Evolutionary conservation across 495 filamentous ascomycete species (phyloP).

Genomic region (Cercophora sp.): DNA sequence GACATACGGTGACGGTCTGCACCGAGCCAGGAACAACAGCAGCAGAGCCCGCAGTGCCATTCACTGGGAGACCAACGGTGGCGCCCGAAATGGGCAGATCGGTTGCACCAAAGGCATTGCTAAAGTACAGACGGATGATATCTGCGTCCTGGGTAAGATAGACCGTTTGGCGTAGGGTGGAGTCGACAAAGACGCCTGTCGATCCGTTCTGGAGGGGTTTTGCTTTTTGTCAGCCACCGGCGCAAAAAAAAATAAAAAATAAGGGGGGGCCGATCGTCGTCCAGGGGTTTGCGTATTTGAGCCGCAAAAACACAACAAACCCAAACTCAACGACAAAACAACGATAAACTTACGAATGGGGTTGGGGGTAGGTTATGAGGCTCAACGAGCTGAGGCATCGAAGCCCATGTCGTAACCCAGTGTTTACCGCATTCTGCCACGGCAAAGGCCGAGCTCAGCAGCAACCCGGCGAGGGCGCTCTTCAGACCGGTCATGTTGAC

Average conservation of each 20-base stretch:
- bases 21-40: constrained; percentile 40
- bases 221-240: background rate
- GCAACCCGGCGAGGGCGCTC: constrained; percentile 14
- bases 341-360: constrained; percentile 46
- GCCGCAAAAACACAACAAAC: background rate
- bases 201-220: constrained; percentile 21
- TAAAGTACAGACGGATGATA: constrained; percentile 53
- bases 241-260: background rate
- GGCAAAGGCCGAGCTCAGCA: constrained; percentile 11
- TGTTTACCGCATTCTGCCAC: constrained; percentile 27
- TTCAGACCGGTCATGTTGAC: background rate
- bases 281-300: background rate
- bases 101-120: constrained; percentile 56
- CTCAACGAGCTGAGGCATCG: constrained; percentile 58
- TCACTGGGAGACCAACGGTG: constrained; percentile 48
- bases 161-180: constrained; percentile 62
- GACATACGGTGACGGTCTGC: no score
- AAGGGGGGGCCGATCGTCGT: background rate
- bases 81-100: constrained; percentile 53
- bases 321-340: background rate
- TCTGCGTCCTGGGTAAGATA: constrained; percentile 45
- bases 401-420: constrained; percentile 56
- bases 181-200: constrained; percentile 34
- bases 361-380: constrained; percentile 48
- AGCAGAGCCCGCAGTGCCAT: constrained; percentile 40